Evolutionary conservation across 139 green algal genomes (phyloP).

Genomic region (Picochlorum sp.): DNA sequence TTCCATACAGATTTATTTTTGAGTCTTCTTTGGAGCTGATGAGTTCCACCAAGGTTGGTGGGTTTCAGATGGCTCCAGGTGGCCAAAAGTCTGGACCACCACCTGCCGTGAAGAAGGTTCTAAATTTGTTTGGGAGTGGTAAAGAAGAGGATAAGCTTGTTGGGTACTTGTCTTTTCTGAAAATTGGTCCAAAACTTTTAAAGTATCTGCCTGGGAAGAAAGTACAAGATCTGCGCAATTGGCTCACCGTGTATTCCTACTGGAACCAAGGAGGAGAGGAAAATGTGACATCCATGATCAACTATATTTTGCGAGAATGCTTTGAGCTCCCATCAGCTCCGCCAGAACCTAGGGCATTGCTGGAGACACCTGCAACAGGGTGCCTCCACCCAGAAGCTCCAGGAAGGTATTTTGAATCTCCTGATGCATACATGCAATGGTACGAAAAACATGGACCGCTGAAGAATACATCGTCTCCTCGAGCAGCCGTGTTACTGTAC

Average conservation of each 20-base stretch:
- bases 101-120: slow-evolving; percentile 85
- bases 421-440: slow-evolving; percentile 77
- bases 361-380: slow-evolving; percentile 84
- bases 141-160: slow-evolving; percentile 96
- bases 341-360: slow-evolving; percentile 13
- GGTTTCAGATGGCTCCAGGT: slow-evolving; percentile 45
- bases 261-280: slow-evolving; percentile 84
- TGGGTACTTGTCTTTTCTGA: slow-evolving; percentile 77
- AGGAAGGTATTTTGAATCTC: slow-evolving; percentile 57
- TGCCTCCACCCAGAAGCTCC: slow-evolving; percentile 78
- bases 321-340: slow-evolving; percentile 24
- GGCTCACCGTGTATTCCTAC: slow-evolving; percentile 92
- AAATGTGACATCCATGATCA: slow-evolving; percentile 83
- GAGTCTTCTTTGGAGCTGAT: slow-evolving; percentile 96
- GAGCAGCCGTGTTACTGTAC: slow-evolving; percentile 90
- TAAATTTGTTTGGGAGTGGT: slow-evolving; percentile 75
- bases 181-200: slow-evolving; percentile 94
- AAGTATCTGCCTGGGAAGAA: slow-evolving; percentile 87
- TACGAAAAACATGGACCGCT: slow-evolving; percentile 47
- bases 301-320: slow-evolving; percentile 73
- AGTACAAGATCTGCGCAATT: slow-evolving; percentile 80
- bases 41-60: slow-evolving; percentile 63
- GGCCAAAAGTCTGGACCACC: slow-evolving; percentile 78
- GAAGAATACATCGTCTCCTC: slow-evolving; percentile 17
- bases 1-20: slow-evolving; percentile 88